phyloP scores from a whole-genome alignment of 257 asterid genomes.

The Solanum arcanum region DNA sequence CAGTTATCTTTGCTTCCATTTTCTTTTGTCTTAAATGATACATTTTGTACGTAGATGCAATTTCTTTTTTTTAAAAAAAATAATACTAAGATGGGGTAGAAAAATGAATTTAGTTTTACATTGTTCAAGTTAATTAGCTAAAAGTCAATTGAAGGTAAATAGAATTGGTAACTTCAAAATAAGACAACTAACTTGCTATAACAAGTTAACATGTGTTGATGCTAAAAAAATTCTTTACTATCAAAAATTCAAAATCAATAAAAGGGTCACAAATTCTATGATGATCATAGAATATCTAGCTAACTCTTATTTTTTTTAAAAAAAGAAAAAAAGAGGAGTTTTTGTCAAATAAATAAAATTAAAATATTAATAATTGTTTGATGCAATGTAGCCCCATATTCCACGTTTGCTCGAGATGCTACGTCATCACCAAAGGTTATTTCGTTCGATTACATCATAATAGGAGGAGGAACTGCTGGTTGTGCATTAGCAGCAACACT shows the following conservation, averaged over 20 bases:
- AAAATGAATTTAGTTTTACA: background rate
- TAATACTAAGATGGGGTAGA: background rate
- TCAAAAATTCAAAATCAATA: background rate
- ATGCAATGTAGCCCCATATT: conserved; percentile 40
- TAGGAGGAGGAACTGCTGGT: conserved; percentile 86
- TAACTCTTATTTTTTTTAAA: no score
- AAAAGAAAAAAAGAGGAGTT: no score
- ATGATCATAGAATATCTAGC: no score
- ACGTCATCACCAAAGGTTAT: conserved; percentile 27
- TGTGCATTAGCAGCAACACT: conserved; percentile 77
- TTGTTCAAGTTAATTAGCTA: background rate
- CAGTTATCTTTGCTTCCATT: background rate
- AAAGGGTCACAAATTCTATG: no score
- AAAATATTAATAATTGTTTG: background rate
- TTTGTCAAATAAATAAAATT: no score
- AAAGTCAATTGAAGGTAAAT: background rate
- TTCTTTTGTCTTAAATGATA: background rate
- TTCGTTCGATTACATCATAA: conserved; percentile 52
- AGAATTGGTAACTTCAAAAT: background rate
- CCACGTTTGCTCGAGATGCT: conserved; percentile 51
- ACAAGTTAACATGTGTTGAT: background rate
- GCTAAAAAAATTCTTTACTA: background rate
- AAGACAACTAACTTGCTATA: background rate
- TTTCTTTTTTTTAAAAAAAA: no score
- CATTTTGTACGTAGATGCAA: background rate